Evolutionary conservation across 495 filamentous ascomycete species (phyloP), one percentile per base, ranked within the genome.

Genomic region (Niebla homalea): DNA sequence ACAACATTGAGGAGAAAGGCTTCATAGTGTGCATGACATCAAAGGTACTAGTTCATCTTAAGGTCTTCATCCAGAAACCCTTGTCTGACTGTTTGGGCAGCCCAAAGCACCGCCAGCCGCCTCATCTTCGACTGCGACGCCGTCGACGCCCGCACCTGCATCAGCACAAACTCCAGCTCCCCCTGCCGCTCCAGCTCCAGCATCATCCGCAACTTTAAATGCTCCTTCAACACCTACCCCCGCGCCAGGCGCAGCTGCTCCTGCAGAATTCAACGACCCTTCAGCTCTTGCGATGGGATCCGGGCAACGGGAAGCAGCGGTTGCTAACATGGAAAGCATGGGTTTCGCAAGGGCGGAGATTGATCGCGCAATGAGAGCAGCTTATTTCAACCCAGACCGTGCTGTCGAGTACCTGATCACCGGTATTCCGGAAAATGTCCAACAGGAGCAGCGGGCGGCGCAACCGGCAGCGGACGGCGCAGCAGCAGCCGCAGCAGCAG

Each of bases 1-100:
- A 95, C 72, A 93, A 84, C 69, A 95, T 98, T 51, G 90, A 98
- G 69, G 92, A 97, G 76, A 98, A 97, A 76, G 92, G 92, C 21
- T 97, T 95, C 64, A 83, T 98, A 58, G 93, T 98, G 39, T 98
- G 92, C 67, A 92, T 98, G 78, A 79, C 92, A 40, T 83, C 81
- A 51, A 96, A 97, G 85, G 90, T 94, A 76, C 41, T 32, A 12
- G 67, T 57, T 54, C 36, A 36, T 4, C 22, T 53, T 40, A 12
- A 42, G 12, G 12, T 41, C 15, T 47, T 54, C 32, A 54, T 64
- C 52, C 67, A 56, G 16, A 8, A 23, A 10, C 49, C 38, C 43
- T 43, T 5, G 40, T 57, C 57, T 56, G 29, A 56, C 39, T 21
- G 20, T 35, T 22, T 32, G 19, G 12, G 16, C 59, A 81, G 78